A percentile compares a stretch with the other conserved stretches of the same genome.
Evolutionary conservation across 345 rosid genomes (phyloP).

Genomic region (Eucalyptus guilfoylei): DNA sequence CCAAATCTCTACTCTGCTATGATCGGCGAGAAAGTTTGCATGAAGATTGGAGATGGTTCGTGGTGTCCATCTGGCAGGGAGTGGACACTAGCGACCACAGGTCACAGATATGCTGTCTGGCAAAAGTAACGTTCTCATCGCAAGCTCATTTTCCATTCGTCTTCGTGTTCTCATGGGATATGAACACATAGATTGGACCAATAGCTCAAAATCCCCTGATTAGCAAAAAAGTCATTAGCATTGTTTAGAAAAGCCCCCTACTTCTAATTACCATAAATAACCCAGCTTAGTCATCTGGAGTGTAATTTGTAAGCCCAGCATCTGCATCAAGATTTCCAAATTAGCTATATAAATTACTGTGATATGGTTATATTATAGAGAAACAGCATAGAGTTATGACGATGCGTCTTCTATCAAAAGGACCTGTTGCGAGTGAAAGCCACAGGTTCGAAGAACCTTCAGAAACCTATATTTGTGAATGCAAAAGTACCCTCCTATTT

Average conservation of each 20-base stretch:
- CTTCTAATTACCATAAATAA: background rate
- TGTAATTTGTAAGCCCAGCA: background rate
- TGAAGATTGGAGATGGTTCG: constrained; percentile 86
- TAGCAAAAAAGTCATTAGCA: background rate
- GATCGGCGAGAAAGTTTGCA: constrained; percentile 63
- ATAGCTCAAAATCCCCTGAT: background rate
- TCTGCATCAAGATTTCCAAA: background rate
- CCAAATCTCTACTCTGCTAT: constrained; percentile 66
- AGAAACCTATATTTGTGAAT: background rate
- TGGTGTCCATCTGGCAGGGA: constrained; percentile 82
- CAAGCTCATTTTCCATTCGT: background rate
- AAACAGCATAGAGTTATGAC: background rate
- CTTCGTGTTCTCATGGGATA: background rate
- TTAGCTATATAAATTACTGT: background rate
- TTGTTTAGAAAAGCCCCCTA: background rate
- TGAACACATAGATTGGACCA: background rate
- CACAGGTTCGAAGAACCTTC: background rate
- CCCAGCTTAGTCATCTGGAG: background rate
- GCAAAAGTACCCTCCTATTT: background rate
- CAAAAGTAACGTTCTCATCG: constrained; percentile 20
- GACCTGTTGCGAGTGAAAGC: background rate
- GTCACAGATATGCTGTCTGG: constrained; percentile 81
- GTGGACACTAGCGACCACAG: constrained; percentile 67
- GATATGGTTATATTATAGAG: background rate
- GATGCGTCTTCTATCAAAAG: background rate